Base-by-base conservation (phyloP, 352 stramenopile species). In the Sclerospora graminicola region DNA sequence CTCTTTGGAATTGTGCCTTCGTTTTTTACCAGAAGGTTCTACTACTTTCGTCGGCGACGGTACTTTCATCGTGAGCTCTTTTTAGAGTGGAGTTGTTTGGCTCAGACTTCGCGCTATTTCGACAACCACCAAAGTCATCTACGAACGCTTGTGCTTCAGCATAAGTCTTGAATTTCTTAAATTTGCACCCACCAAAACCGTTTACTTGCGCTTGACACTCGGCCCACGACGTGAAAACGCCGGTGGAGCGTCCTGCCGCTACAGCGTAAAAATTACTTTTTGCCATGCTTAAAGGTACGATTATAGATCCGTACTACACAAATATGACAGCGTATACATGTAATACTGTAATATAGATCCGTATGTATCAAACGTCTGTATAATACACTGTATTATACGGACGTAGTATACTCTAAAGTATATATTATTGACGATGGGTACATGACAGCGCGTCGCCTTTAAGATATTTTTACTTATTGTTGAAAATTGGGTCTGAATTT, bases 121-220 rank as follows among this genome's bases (percentile, higher is more conserved):
- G 26, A 11, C 33, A 34, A 5, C 8, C 8, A 16, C 26, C 51
- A 35, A 38, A 32, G 27, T 29, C 55, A 26, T 49, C 37, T 4
- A 88, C 36, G 38, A 84, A 88, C 15, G 54, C 51, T 11, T 71
- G 48, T 5, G 79, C 79, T 30, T 87, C 58, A 7, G 35, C 37
- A 20, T 55, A 16, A 4, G 60, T 75, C 23, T 64, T 44, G 47
- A 88, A 87, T 40, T 85, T 86, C 49, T 90, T 87, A 48, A 58
- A 87, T 11, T 41, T 54, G 15, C 63, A 60, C 10, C 61, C 63
- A 8, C 39, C 38, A 36, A 79, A 84, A 13, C 73, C 69, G 43
- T 79, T 71, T 8, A 90, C 70, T 31, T 81, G 60, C 27, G 57
- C 56, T 39, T 88, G 43, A 18, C 47, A 58, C 38, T 62, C 52